Evolutionary conservation across 108 stramenopile species (phyloP).

Genomic region (Pseudonitzschia multiseries): DNA sequence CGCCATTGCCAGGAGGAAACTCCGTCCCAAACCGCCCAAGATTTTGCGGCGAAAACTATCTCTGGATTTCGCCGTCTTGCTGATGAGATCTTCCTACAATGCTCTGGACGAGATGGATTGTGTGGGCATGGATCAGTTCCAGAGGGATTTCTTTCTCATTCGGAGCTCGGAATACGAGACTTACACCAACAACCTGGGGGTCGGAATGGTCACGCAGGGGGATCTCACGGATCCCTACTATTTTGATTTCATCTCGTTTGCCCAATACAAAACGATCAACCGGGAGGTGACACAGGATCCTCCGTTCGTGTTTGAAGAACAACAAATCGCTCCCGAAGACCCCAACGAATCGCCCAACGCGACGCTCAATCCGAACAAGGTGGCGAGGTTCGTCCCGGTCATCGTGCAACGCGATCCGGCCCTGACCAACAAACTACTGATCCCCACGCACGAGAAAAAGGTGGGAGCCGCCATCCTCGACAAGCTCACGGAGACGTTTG

Average conservation of each 20-base stretch:
- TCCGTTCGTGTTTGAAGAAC: conserved; percentile 67
- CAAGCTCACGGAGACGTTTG: conserved; percentile 63
- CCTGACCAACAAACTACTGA: conserved; percentile 48
- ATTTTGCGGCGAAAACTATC: conserved; percentile 65
- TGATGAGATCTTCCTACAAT: conserved; percentile 86
- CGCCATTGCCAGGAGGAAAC: conserved; percentile 52
- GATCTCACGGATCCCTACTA: conserved; percentile 84
- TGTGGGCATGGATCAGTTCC: conserved; percentile 88
- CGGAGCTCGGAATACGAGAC: conserved; percentile 71
- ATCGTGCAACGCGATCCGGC: conserved; percentile 69
- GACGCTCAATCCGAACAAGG: neutral
- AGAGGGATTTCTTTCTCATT: conserved; percentile 81
- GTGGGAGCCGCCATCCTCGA: conserved; percentile 69
- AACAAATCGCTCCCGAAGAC: conserved; percentile 62
- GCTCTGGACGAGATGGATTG: conserved; percentile 76
- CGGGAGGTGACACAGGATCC: conserved; percentile 67
- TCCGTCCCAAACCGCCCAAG: conserved; percentile 69
- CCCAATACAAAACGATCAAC: conserved; percentile 76
- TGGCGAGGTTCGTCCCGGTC: conserved; percentile 54
- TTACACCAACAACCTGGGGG: conserved; percentile 59
- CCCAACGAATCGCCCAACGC: conserved; percentile 31
- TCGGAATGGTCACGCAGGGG: conserved; percentile 73
- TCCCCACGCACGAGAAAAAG: conserved; percentile 40
- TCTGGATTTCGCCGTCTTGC: conserved; percentile 76
- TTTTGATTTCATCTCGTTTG: conserved; percentile 90